A percentile compares a stretch with the other conserved stretches of the same genome.
These are phyloP conservation scores for Raddia guianensis DNA, from an alignment of 176 grass and related monocot species.

Conservation along the genomic window DNA sequence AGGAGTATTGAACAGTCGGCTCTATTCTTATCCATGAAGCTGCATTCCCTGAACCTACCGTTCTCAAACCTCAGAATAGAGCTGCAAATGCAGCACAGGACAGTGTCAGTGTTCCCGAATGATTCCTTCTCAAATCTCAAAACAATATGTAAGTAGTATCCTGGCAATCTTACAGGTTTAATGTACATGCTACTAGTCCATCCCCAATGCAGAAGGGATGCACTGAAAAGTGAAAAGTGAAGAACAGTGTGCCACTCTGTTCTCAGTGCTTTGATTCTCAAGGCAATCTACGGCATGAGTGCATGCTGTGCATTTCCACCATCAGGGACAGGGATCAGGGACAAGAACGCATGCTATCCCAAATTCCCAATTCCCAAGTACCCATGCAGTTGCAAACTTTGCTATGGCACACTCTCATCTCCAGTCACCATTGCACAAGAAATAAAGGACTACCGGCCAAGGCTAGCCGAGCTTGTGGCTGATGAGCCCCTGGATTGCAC, in stretches of 20 bases:
- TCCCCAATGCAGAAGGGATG: constrained; percentile 15
- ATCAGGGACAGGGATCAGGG: neutral
- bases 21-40: neutral
- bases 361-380: too few species aligned
- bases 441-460: neutral
- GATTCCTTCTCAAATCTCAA: neutral
- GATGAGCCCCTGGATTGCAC: constrained; percentile 65
- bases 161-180: neutral
- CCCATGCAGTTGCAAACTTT: too few species aligned
- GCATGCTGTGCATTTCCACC: constrained; percentile 6
- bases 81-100: neutral
- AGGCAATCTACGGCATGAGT: neutral
- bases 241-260: neutral
- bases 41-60: neutral
- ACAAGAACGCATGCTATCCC: neutral
- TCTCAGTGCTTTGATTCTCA: constrained; percentile 8
- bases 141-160: neutral
- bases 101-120: neutral
- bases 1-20: neutral
- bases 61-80: neutral
- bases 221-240: neutral
- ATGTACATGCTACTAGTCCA: neutral
- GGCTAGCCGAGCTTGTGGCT: constrained; percentile 56
- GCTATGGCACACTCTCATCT: neutral
- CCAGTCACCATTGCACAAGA: neutral